Conservation (phyloP, 2,329 filamentous ascomycete genomes). For the Neopestalotiopsis clavispora region DNA sequence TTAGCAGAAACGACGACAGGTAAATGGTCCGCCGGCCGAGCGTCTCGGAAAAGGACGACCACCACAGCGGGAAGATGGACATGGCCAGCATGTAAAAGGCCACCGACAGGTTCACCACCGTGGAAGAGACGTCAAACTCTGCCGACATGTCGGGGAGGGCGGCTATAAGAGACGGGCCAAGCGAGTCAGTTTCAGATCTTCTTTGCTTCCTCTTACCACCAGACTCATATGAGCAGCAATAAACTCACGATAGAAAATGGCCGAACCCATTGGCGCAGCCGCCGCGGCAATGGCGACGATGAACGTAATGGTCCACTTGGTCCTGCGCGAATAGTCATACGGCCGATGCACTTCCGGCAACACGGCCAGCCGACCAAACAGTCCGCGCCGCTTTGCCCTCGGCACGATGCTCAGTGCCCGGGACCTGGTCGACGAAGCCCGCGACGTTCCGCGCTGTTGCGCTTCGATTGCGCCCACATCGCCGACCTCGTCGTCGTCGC, state of each 20-base stretch:
- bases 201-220: background rate
- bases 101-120: constrained; percentile 75
- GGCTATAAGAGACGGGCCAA: constrained; percentile 49
- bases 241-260: constrained; percentile 77
- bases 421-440: constrained; percentile 18
- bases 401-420: constrained; percentile 18
- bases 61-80: constrained; percentile 87
- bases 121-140: constrained; percentile 66
- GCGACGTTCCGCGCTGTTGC: constrained; percentile 9
- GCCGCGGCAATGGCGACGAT: constrained; percentile 79
- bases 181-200: background rate
- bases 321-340: constrained; percentile 71
- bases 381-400: constrained; percentile 11
- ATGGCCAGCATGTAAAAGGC: constrained; percentile 83
- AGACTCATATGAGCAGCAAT: constrained; percentile 14
- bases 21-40: constrained; percentile 80
- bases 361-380: constrained; percentile 68
- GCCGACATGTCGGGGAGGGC: constrained; percentile 67
- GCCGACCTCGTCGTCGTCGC: background rate
- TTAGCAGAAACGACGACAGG: constrained; percentile 73
- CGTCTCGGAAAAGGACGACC: constrained; percentile 79
- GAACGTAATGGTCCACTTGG: constrained; percentile 85
- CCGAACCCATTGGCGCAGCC: constrained; percentile 81
- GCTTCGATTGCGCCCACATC: background rate
- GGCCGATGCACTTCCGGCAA: constrained; percentile 81